Evolutionary conservation across 305 asterid genomes (phyloP), one percentile per base, ranked within the genome.

Genomic region (Fraxinus floribunda): DNA sequence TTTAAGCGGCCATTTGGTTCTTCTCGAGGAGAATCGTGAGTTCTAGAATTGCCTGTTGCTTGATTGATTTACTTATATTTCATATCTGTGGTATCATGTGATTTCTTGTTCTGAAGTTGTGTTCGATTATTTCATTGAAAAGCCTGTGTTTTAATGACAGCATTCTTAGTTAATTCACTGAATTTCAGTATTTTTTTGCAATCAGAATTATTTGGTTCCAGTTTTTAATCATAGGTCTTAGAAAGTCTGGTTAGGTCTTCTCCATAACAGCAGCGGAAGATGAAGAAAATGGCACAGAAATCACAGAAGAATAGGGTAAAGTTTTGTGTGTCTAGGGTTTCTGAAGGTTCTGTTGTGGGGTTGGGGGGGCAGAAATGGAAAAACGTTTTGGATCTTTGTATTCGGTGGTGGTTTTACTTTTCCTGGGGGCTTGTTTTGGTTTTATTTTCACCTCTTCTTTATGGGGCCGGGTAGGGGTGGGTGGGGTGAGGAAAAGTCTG

Each of bases 201-300:
- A 83, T 81, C 84, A 71, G 83, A 64, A 6, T 79, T 38, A 44
- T 82, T 39, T 62, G 75, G 74, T 84, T 75, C 16, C 8, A 9
- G 16, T 7, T 41, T 20, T 8, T 24, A 64, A 64, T 64, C 5
- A 64, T 9, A 7, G 11, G 72, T 24, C 72, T 46, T 52, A 52
- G 32, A 64, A 64, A 76, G 35, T 22, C 32, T 18, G 60, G 4
- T 35, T 52, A 44, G 22, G 35, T 78, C 29, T 60, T 10, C 24
- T 71, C 60, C 38, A 24, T 24, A 44, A 64, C 20, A 68, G 49
- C 72, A 32, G 38, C 9, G 6, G 44, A 35, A 80, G 64, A 44
- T 66, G 77, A 24, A 29, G 75, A 68, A 29, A 64, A 68, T 68
- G 74, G 16, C 16, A 29, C 38, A 29, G 8, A 29, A 11, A 29